These are phyloP conservation scores for Sporothrix brunneoviolacea DNA, from an alignment of 2,329 filamentous ascomycete species.

Conservation along the genomic window DNA sequence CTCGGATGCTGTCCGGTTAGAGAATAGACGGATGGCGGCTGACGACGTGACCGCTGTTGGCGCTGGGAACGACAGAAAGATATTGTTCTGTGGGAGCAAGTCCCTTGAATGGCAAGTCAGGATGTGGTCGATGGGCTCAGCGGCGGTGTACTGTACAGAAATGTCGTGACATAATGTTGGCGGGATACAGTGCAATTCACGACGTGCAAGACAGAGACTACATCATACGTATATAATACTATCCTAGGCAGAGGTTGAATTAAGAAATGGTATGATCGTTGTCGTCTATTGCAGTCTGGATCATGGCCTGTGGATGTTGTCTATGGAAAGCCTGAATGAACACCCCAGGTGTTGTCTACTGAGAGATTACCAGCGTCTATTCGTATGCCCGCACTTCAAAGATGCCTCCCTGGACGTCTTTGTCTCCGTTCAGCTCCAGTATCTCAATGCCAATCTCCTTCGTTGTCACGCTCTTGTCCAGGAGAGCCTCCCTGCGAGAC, in stretches of 20 bases:
- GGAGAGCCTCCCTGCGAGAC: constrained; percentile 17
- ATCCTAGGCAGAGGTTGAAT: no score
- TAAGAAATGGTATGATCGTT: no score
- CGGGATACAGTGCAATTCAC: no score
- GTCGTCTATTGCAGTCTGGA: no score
- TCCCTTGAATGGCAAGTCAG: constrained; percentile 22
- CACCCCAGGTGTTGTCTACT: no score
- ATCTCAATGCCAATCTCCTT: constrained; percentile 20
- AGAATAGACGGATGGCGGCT: constrained; percentile 11
- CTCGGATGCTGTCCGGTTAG: neutral
- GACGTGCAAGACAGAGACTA: no score
- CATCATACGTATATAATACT: no score
- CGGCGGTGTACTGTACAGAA: constrained; percentile 10
- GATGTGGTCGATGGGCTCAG: constrained; percentile 18
- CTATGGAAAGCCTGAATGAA: neutral
- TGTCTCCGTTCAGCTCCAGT: constrained; percentile 20
- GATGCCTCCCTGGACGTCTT: constrained; percentile 19
- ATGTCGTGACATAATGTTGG: no score
- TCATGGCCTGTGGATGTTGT: no score
- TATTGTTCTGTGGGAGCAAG: constrained; percentile 22
- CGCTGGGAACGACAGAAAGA: neutral
- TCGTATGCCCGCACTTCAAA: constrained; percentile 22
- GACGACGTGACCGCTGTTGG: neutral
- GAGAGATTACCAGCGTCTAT: no score
- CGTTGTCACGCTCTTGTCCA: constrained; percentile 9